Percentiles rank a stretch among this genome's conserved stretches.
Conservation (phyloP, 108 stramenopile species). For the Schizochytrium sp. region DNA sequence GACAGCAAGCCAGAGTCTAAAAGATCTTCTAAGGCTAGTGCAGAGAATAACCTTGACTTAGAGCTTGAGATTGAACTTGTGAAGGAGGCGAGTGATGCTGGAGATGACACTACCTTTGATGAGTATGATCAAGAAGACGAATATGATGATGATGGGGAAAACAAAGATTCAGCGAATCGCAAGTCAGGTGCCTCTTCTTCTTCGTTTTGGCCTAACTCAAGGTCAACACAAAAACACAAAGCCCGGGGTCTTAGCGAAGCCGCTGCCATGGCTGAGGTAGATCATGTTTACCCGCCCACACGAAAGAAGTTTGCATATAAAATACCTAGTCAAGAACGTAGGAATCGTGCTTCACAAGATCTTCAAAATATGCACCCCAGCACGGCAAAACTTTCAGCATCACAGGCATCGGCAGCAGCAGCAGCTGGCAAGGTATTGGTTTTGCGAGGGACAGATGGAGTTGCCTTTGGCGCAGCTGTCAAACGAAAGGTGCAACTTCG, state of each 20-base stretch:
- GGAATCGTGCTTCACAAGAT: background rate
- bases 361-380: background rate
- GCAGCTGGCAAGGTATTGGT: constrained; percentile 35
- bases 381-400: background rate
- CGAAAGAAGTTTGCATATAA: constrained; percentile 11
- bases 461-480: constrained; percentile 40
- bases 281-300: constrained; percentile 29
- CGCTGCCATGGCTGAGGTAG: background rate
- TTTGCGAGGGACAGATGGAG: background rate
- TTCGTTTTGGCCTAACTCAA: background rate
- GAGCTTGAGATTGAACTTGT: constrained; percentile 54
- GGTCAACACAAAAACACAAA: background rate
- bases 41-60: constrained; percentile 26
- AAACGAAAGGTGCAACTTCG: constrained; percentile 34
- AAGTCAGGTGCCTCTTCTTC: background rate
- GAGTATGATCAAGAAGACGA: background rate
- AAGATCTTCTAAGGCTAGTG: background rate
- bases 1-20: background rate
- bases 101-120: background rate
- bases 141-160: background rate
- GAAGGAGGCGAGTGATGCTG: background rate
- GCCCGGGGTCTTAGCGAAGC: background rate
- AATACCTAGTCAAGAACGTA: background rate
- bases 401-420: constrained; percentile 48
- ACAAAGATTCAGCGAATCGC: background rate